Evolutionary conservation across 2,329 filamentous ascomycete genomes (phyloP).

Genomic region (Hymenotorrendiella dingleyae): DNA sequence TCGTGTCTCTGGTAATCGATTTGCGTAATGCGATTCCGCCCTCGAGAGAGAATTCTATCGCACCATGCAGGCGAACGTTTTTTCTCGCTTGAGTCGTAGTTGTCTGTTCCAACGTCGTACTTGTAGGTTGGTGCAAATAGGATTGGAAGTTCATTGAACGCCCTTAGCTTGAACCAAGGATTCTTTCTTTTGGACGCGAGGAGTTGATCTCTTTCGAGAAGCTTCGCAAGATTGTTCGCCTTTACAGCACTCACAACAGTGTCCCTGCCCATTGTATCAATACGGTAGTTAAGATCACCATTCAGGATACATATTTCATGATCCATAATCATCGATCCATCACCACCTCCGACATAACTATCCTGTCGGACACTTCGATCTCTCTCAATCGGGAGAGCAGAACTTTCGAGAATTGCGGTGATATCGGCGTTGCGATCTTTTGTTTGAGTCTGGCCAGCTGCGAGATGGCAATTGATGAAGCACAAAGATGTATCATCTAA

Average conservation of each 20-base stretch:
- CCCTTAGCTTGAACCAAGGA: constrained; percentile 78
- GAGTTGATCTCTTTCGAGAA: constrained; percentile 90
- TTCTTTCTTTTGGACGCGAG: constrained; percentile 85
- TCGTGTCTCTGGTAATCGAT: constrained; percentile 85
- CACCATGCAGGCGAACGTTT: constrained; percentile 94
- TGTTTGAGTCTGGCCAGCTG: constrained; percentile 86
- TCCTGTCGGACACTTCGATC: constrained; percentile 65
- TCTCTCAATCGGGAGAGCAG: constrained; percentile 65
- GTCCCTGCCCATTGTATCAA: constrained; percentile 93
- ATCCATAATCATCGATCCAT: constrained; percentile 90
- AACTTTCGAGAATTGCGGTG: constrained; percentile 77
- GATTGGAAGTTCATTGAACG: constrained; percentile 87
- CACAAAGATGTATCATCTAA: constrained; percentile 92
- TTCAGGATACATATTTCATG: constrained; percentile 97
- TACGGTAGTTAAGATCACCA: constrained; percentile 95
- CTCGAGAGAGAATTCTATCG: constrained; percentile 81
- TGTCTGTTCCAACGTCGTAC: constrained; percentile 92
- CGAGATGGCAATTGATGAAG: constrained; percentile 95
- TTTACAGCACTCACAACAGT: constrained; percentile 83
- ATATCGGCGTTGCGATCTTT: constrained; percentile 89
- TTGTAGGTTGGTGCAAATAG: constrained; percentile 96
- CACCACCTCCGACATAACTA: constrained; percentile 83
- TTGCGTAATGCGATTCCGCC: constrained; percentile 77
- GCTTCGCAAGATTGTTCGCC: constrained; percentile 71
- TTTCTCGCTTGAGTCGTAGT: constrained; percentile 93